Base-by-base conservation (phyloP, 2,329 filamentous ascomycete species). In the Sarocladium strictum region DNA sequence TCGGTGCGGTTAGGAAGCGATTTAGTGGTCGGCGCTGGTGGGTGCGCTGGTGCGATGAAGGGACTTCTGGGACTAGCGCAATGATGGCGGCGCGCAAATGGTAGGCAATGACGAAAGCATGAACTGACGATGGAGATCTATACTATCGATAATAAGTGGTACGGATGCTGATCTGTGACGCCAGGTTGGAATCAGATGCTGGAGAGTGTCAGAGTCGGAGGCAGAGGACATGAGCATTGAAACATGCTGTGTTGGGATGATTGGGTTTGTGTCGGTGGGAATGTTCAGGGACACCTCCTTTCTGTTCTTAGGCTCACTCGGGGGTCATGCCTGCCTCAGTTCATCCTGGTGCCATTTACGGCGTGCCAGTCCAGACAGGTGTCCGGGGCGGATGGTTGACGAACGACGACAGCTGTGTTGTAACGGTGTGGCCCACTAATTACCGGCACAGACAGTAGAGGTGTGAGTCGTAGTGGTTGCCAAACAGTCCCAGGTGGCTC, bases 91-190 rank as follows among this genome's bases (percentile, higher is more conserved):
- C 40, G 40, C 17, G 40, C 40, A 43, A 24, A 23, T 19, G 27
- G n/a, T 33, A 21, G 47, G 29, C 27, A 35, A 51, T 51, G 47
- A 51, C 47, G 47, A 51, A 51, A 51, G 47, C 47, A 35, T 51
- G 33, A 51, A 51, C 29, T 21, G 29, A 35, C 21, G 47, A 32
- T 19, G 47, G 27, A 3, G 43, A 29, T 47, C 14, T 47, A 47
- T 47, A 47, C 9, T 49, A 49, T 14, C 26, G 4, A 11, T 17
- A 45, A 17, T 32, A n/a, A n/a, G 43, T 27, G 32, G 24, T n/a
- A 43, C n/a, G 23, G 43, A 5, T 27, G n/a, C 10, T 17, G 10
- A 27, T 27, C 24, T 49, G 12, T 14, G 43, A 6, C 10, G 26
- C 33, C 6, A n/a, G 14, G 47, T 9, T 24, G 47, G 21, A n/a